A percentile compares a stretch with the other conserved stretches of the same genome.
These are phyloP conservation scores for Leucosporidium yakuticum DNA, from an alignment of 768 basidiomycete genomes.

Conservation along the genomic window DNA sequence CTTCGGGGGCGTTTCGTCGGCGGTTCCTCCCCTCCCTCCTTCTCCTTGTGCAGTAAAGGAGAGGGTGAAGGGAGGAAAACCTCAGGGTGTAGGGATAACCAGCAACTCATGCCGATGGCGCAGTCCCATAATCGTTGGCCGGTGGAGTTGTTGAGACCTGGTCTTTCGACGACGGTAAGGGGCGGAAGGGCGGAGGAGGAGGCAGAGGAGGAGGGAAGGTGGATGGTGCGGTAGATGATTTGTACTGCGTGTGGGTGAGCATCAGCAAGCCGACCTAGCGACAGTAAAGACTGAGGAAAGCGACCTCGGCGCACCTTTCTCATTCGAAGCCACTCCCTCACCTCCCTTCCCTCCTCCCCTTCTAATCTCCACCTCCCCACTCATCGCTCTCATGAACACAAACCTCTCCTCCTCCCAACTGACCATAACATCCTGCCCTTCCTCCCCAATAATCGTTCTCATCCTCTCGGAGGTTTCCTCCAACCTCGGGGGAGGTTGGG, in stretches of 20 bases:
- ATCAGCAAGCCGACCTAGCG: no score
- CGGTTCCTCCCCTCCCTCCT: background rate
- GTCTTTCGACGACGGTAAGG: constrained; percentile 24
- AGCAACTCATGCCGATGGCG: constrained; percentile 24
- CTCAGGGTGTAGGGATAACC: constrained; percentile 13
- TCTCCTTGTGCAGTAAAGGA: background rate
- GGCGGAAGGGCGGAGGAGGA: background rate
- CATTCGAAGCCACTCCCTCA: background rate
- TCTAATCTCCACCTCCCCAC: constrained; percentile 12
- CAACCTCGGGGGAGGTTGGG: background rate
- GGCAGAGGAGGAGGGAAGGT: background rate
- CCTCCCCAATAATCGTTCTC: background rate
- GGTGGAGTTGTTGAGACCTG: constrained; percentile 32
- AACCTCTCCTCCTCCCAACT: constrained; percentile 19
- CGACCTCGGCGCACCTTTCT: constrained; percentile 5
- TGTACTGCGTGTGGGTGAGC: constrained; percentile 9
- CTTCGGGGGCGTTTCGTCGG: background rate
- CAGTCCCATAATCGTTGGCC: constrained; percentile 35
- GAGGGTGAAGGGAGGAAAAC: background rate
- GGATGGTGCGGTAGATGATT: constrained; percentile 6
- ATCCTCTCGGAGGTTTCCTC: background rate
- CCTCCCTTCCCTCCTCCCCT: background rate
- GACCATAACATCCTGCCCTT: background rate
- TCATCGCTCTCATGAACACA: constrained; percentile 14
- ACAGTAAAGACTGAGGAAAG: background rate